A percentile compares a stretch with the other conserved stretches of the same genome.
phyloP scores from a whole-genome alignment of 805 yeast species.

The Zygosaccharomyces pseudorouxii region DNA sequence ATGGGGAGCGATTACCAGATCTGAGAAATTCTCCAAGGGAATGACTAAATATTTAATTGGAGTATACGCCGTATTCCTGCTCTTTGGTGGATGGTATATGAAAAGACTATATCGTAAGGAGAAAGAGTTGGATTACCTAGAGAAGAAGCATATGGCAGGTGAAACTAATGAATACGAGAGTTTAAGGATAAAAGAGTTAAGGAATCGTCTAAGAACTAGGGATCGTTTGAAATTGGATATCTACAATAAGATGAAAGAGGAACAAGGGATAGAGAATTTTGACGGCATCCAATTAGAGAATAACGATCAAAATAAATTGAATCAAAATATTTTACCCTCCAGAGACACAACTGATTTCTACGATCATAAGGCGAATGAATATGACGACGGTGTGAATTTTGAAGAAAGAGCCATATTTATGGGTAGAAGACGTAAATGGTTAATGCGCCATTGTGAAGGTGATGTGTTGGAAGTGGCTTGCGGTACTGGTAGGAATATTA shows the following conservation, averaged over 20 bases:
- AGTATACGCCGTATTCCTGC: constrained; percentile 52
- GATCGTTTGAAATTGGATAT: constrained; percentile 57
- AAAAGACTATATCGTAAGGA: constrained; percentile 62
- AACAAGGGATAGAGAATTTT: constrained; percentile 33
- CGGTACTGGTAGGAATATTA: constrained; percentile 93
- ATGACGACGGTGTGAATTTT: constrained; percentile 71
- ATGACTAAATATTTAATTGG: constrained; percentile 61
- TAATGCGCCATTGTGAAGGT: constrained; percentile 73
- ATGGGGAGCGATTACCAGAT: constrained; percentile 52
- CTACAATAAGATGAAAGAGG: constrained; percentile 49
- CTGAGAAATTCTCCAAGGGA: constrained; percentile 54
- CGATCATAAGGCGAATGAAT: constrained; percentile 70
- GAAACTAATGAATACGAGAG: constrained; percentile 54
- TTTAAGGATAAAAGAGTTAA: constrained; percentile 55
- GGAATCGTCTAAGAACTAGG: constrained; percentile 57
- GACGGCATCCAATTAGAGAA: constrained; percentile 31
- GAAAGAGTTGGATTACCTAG: constrained; percentile 47
- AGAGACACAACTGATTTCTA: constrained; percentile 79
- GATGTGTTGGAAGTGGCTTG: constrained; percentile 93
- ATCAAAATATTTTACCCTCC: constrained; percentile 52
- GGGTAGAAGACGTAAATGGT: constrained; percentile 67
- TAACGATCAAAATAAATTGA: constrained; percentile 33
- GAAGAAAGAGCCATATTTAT: constrained; percentile 43
- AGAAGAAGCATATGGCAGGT: constrained; percentile 37
- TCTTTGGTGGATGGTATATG: constrained; percentile 61